Evolutionary conservation across 1,284 basidiomycete genomes (phyloP), one percentile per base, ranked within the genome.

Genomic region (Meira miltonrushii): DNA sequence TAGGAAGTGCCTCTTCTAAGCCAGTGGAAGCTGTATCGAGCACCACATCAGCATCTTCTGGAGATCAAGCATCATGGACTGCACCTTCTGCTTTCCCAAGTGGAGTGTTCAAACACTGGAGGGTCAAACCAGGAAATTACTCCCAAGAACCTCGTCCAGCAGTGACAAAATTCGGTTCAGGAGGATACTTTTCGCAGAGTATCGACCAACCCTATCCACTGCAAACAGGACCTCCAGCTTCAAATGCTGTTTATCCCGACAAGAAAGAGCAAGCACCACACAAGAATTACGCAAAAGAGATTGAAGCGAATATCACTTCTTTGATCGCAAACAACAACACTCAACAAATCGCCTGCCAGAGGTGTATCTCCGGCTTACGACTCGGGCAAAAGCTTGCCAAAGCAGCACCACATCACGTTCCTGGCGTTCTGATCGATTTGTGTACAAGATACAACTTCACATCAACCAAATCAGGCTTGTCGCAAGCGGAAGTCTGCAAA

Each of bases 61-160:
- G 5, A 2, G 21, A 15, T 48, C 21, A 15, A 21, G 13, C 46
- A n/a, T n/a, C 46, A 8, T 68, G 67, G 72, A 82, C 61, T 1
- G 65, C 65, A 21, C 43, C 67, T n/a, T 64, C 58, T 44, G 68
- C 69, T 2, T 79, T 79, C 50, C 77, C 78, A 0, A 77, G 73
- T 13, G 64, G 64, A 46, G 60, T 72, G 12, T 79, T 79, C 56
- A 61, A 59, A 25, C 39, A 49, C 25, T 89, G 88, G 75, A 87
- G 85, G 77, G 87, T 88, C 73, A 78, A 83, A 62, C 87, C 88
- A 21, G 88, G 86, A 4, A 85, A 83, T 39, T 88, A 87, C 1
- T 82, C 81, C 15, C 83, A 81, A 4, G 86, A 88, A 73, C 84
- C 84, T 4, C 86, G 88, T 74, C 88, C 74, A 1, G 62, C 66